Conservation (phyloP, 495 filamentous ascomycete genomes). For the Aspergillus incahuasiensis region DNA sequence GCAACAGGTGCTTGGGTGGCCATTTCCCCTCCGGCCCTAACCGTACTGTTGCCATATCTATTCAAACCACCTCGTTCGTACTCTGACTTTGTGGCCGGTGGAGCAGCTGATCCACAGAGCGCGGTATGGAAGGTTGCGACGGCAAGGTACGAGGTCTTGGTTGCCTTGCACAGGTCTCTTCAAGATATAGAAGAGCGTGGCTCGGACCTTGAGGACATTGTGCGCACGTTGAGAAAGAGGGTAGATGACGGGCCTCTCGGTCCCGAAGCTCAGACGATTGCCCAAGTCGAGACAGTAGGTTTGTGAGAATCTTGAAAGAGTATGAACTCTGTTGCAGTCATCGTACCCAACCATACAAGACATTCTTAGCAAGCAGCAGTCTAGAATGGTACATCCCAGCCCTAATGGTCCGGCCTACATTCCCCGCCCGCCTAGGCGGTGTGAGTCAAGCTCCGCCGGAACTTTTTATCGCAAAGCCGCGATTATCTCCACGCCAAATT, state of each 20-base stretch:
- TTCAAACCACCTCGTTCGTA: constrained; percentile 56
- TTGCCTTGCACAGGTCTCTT: constrained; percentile 36
- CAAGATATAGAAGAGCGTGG: constrained; percentile 26
- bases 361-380: constrained; percentile 1
- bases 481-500: background rate
- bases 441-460: constrained; percentile 19
- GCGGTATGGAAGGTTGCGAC: constrained; percentile 56
- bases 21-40: constrained; percentile 48
- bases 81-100: constrained; percentile 54
- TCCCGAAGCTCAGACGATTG: constrained; percentile 26
- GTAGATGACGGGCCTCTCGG: constrained; percentile 44
- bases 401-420: constrained; percentile 15
- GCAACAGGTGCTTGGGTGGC: constrained; percentile 47
- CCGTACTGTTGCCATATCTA: constrained; percentile 53
- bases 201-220: constrained; percentile 41
- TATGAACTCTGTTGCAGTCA: background rate
- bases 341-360: background rate
- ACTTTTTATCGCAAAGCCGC: constrained; percentile 21
- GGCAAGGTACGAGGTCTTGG: constrained; percentile 55
- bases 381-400: constrained; percentile 9
- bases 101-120: constrained; percentile 53
- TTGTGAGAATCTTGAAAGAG: constrained; percentile 19
- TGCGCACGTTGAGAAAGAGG: constrained; percentile 39
- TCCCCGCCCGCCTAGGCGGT: constrained; percentile 16
- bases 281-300: constrained; percentile 35